Evolutionary conservation across 176 grass and related monocot genomes (phyloP), one percentile per base, ranked within the genome.

Genomic region (Cenchrus fungigraminus): DNA sequence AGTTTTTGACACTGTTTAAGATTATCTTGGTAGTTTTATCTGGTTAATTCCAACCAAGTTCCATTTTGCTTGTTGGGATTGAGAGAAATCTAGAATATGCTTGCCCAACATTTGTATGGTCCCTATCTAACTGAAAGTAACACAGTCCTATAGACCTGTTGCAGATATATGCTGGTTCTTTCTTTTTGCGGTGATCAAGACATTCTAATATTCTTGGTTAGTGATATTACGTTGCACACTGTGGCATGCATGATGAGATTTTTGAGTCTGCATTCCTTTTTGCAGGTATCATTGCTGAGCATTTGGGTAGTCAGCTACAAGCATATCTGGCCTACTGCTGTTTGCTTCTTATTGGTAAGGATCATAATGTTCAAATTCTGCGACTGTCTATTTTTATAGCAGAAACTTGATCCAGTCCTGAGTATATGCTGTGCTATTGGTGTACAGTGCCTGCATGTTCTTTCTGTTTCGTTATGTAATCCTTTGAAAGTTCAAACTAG

Each of bases 191-290:
- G 80, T 69, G 68, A 80, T 74, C 50, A 70, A 13, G 43, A 82
- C 74, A 43, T 79, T 54, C 12, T 74, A 63, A 63, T 87, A 90
- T 91, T 87, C 68, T 84, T 47, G 25, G 25, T 55, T 91, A 46
- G 8, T 79, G n/a, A 32, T 83, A 51, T 53, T 31, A 83, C 73
- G 29, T 45, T 63, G 64, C 64, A 45, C 50, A 40, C 54, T 71
- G 20, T 55, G 61, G 52, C 34, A 59, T 17, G 14, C 76, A 20
- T 69, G 19, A 15, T 76, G 9, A 19, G 40, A 70, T 56, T 59
- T 54, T 54, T 12, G 37, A 40, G 37, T 40, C 37, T 54, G 71
- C 1, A 28, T 80, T 83, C 55, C 3, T 25, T 44, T 66, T 85
- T 81, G 29, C 82, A 76, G 82, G 70, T 53, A 81, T 28, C 51